phyloP scores from a whole-genome alignment of 768 basidiomycete genomes.

The Mrakia frigida region DNA sequence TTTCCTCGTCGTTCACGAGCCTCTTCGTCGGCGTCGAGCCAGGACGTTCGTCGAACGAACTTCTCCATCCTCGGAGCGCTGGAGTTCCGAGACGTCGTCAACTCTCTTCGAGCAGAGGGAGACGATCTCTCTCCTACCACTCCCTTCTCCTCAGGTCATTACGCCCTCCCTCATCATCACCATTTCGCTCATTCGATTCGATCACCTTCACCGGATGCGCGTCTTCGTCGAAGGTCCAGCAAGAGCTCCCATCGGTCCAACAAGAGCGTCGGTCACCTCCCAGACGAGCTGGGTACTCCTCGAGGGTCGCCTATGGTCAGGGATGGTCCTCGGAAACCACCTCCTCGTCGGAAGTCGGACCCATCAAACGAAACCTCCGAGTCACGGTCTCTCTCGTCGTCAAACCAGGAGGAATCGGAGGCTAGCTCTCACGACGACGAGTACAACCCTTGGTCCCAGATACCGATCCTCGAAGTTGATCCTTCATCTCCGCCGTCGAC shows the following conservation, averaged over 20 bases:
- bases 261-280: background rate
- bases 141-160: constrained; percentile 72
- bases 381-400: background rate
- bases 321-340: background rate
- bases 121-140: constrained; percentile 47
- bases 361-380: background rate
- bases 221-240: background rate
- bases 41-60: constrained; percentile 37
- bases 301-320: background rate
- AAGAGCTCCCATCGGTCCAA: background rate
- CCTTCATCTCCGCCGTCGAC: background rate
- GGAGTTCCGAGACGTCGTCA: constrained; percentile 88
- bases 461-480: too few species aligned
- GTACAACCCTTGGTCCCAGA: constrained; percentile 18
- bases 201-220: background rate
- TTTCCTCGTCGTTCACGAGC: background rate
- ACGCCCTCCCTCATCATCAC: constrained; percentile 49
- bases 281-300: background rate
- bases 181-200: background rate
- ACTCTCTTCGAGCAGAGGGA: constrained; percentile 65
- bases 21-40: background rate
- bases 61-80: constrained; percentile 84
- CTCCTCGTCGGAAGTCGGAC: background rate
- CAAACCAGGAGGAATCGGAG: too few species aligned
- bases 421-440: background rate